Conservation (phyloP, 352 stramenopile species). For the Blastocystis sp. region DNA sequence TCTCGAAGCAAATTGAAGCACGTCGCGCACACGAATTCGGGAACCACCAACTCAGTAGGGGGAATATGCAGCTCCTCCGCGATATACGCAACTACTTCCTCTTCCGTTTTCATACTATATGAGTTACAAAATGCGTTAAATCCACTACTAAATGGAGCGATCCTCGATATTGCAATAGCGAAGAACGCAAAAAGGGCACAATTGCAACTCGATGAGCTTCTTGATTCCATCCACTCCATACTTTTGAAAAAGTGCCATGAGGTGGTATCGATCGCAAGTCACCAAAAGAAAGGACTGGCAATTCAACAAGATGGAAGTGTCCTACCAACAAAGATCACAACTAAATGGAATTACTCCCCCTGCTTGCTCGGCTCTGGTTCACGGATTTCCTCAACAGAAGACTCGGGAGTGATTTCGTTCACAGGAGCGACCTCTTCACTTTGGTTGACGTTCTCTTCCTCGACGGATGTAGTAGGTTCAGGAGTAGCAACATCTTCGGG, state of each 20-base stretch:
- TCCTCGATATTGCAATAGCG: conserved; percentile 49
- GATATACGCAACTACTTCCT: conserved; percentile 39
- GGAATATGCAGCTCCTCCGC: background rate
- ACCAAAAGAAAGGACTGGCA: background rate
- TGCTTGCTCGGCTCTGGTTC: too few relatives aligned
- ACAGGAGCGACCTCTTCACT: background rate
- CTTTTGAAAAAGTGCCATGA: conserved; percentile 49
- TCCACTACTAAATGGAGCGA: conserved; percentile 8
- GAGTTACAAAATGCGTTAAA: background rate
- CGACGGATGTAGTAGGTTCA: too few relatives aligned
- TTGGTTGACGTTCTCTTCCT: background rate
- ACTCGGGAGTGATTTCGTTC: too few relatives aligned
- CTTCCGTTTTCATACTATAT: conserved; percentile 53
- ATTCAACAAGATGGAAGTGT: too few relatives aligned
- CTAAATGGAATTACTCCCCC: too few relatives aligned
- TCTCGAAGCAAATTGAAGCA: conserved; percentile 65
- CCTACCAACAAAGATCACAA: too few relatives aligned
- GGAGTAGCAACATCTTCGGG: too few relatives aligned
- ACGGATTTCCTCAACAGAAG: too few relatives aligned
- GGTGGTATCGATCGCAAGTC: background rate
- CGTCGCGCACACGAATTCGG: conserved; percentile 25
- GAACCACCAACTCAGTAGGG: conserved; percentile 13
- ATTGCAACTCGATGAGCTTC: conserved; percentile 47
- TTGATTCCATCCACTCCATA: conserved; percentile 48
- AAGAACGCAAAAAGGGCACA: conserved; percentile 64